Conservation (phyloP, 2,329 filamentous ascomycete genomes). For the Penicillium sp. region DNA sequence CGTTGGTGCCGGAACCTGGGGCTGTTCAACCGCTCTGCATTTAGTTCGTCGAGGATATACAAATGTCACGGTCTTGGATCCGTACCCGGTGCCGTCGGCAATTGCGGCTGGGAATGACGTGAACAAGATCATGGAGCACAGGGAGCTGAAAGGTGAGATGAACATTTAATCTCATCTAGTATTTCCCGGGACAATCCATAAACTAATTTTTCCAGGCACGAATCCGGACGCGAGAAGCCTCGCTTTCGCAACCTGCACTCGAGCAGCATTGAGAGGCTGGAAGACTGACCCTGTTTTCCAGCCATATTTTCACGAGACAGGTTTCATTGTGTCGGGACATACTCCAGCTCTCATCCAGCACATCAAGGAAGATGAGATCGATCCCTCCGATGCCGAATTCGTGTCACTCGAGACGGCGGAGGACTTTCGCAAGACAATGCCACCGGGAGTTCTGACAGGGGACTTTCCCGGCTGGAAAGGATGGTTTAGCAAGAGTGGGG, state of each 20-base stretch:
- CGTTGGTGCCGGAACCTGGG: constrained; percentile 54
- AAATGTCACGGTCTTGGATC: constrained; percentile 52
- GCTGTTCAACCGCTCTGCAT: constrained; percentile 54
- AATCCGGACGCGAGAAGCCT: constrained; percentile 18
- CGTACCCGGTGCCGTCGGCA: constrained; percentile 47
- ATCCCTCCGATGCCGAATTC: constrained; percentile 32
- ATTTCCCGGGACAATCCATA: too few species aligned
- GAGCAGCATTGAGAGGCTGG: constrained; percentile 43
- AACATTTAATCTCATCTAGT: not conserved
- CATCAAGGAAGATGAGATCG: constrained; percentile 38
- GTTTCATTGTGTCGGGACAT: constrained; percentile 44
- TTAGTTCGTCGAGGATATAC: constrained; percentile 52
- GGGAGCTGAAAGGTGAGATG: constrained; percentile 36
- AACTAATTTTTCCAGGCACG: constrained; percentile 6
- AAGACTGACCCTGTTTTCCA: constrained; percentile 46
- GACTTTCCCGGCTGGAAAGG: constrained; percentile 54
- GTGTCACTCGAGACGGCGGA: constrained; percentile 43
- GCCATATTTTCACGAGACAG: constrained; percentile 49
- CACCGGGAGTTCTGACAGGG: constrained; percentile 52
- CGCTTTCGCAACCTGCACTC: constrained; percentile 24
- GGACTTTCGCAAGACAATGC: constrained; percentile 55
- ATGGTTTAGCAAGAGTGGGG: constrained; percentile 41
- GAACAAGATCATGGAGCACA: constrained; percentile 49
- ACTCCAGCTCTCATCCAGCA: constrained; percentile 41
- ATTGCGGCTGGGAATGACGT: constrained; percentile 55